Percentiles rank a stretch among this genome's conserved stretches.
Conservation (phyloP, 345 rosid genomes). For the Eucalyptus dawsonii region DNA sequence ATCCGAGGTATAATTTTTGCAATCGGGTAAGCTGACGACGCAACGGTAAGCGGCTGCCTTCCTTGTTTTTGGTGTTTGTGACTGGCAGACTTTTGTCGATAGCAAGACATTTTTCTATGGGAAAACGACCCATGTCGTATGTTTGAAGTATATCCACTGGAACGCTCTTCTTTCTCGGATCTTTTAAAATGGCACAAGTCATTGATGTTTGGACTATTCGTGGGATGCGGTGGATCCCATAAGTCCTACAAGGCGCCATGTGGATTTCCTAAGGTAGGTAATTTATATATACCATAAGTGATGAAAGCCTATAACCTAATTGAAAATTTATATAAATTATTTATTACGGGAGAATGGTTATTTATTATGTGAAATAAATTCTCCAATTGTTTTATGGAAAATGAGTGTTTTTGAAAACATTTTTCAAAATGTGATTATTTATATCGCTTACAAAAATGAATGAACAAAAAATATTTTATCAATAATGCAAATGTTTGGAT, state of each 20-base stretch:
- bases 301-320: neutral
- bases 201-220: neutral
- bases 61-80: neutral
- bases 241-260: neutral
- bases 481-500: no score
- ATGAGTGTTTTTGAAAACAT: no score
- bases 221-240: neutral
- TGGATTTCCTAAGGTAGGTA: neutral
- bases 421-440: accelerated
- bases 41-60: neutral
- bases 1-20: neutral
- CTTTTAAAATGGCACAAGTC: neutral
- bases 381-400: no score
- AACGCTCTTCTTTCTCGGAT: neutral
- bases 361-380: no score
- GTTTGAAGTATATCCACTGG: neutral
- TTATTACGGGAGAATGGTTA: no score
- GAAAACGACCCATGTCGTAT: neutral
- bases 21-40: neutral
- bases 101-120: neutral
- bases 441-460: no score
- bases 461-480: no score
- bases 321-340: neutral
- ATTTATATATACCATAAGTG: neutral
- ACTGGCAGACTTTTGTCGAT: neutral